A percentile compares a stretch with the other conserved stretches of the same genome.
Conservation (phyloP, 441 rosid species). For the Eutrema salsugineum region DNA sequence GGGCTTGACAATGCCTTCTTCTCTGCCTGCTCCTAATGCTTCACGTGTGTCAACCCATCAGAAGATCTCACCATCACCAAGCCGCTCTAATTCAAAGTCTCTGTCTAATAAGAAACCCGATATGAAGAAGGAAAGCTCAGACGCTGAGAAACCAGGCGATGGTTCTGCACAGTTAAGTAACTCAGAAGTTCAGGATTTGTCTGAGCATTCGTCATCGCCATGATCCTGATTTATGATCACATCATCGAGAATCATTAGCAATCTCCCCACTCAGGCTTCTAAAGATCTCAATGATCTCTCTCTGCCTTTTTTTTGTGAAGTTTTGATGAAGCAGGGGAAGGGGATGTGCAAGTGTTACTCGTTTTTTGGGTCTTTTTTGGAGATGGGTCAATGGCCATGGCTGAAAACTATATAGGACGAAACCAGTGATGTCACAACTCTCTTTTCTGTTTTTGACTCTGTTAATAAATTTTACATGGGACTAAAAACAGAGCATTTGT, state of each 20-base stretch:
- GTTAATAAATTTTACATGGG: conserved; percentile 20
- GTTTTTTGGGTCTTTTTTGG: background rate
- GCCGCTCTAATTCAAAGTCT: conserved; percentile 33
- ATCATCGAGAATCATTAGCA: background rate
- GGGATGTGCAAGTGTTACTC: conserved; percentile 9
- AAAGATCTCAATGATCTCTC: conserved; percentile 14
- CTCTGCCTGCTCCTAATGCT: conserved; percentile 37
- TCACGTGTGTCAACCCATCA: conserved; percentile 41
- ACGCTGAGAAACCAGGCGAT: background rate
- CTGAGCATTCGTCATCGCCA: background rate
- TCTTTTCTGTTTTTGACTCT: conserved; percentile 9
- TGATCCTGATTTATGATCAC: conserved; percentile 21
- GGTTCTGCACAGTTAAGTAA: background rate
- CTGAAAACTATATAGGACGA: conserved; percentile 13
- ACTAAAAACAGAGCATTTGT: background rate
- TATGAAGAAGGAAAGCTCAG: conserved; percentile 13
- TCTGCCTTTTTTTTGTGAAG: conserved; percentile 9
- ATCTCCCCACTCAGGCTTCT: conserved; percentile 7
- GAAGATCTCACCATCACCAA: conserved; percentile 32
- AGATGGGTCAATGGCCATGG: background rate
- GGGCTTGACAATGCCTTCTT: conserved; percentile 31
- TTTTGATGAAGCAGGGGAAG: conserved; percentile 16
- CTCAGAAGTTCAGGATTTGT: conserved; percentile 3
- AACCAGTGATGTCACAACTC: conserved; percentile 6
- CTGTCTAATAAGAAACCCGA: conserved; percentile 34